Base-by-base conservation (phyloP, 2,329 filamentous ascomycete genomes). In the Pseudocercospora vitis region DNA sequence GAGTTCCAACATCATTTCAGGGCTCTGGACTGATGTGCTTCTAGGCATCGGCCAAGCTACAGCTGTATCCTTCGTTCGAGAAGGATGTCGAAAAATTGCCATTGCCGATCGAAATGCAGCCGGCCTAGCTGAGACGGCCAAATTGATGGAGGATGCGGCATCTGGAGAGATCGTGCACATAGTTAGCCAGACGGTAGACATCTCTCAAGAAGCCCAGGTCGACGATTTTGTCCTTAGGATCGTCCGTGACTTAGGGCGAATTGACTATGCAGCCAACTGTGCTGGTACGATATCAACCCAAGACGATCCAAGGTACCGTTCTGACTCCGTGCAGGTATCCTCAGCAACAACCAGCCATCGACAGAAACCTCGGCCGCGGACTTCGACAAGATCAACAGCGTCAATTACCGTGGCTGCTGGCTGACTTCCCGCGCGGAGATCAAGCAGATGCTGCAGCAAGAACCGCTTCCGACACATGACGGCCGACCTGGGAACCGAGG, bases 181-280 rank as follows among this genome's bases (percentile, higher is more conserved):
- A 6, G 62, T 69, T 18, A 53, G 50, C 19, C 60, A 66, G 7
- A 50, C 59, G 9, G 68, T 69, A 1, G 73, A 78, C 58, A 68
- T 74, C 23, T 59, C 70, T 3, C 58, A 68, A 11, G 70, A 72
- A 23, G 59, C 63, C 1, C 63, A 73, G 3, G 65, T 78, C 7
- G 55, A 69, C 3, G 48, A 48, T 3, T 65, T 72, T 7, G 63
- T 78, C 47, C 64, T 66, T 3, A 59, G 46, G 3, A 64, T 68
- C 2, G 66, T 74, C 3, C 54, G 61, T 1, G 58, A 63, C 11
- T 76, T 73, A 50, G 71, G 71, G 0, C 65, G 75, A 3, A 68
- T 78, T 12, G 75, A 78, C 63, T 78, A 78, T 62, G 73, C 72
- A 14, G 70, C 76, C 29, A 78, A 78, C 62, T 72, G 68, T 53